Percentiles rank a stretch among this genome's conserved stretches.
These are phyloP conservation scores for Calocybe gangraenosa DNA, from an alignment of 768 basidiomycete genomes.

Conservation along the genomic window DNA sequence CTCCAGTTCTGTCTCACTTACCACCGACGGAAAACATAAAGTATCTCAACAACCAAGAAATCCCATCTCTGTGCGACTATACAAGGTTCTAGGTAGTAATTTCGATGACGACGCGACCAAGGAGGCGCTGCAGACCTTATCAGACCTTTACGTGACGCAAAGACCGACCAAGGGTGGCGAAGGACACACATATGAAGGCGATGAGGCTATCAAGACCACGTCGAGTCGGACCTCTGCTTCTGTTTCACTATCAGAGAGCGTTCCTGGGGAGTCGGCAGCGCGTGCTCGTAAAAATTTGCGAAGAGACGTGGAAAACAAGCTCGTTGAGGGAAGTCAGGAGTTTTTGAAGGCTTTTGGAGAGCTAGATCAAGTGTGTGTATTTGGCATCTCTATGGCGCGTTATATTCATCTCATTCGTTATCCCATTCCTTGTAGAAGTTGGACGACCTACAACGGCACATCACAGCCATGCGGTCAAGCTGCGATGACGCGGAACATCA, in stretches of 20 bases:
- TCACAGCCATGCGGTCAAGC: conserved; percentile 72
- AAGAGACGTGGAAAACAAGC: conserved; percentile 78
- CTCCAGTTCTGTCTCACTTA: conserved; percentile 5
- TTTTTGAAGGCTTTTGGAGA: conserved; percentile 85
- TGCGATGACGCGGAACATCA: conserved; percentile 84
- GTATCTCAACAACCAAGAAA: conserved; percentile 40
- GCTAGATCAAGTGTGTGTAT: conserved; percentile 78
- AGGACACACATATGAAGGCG: conserved; percentile 21
- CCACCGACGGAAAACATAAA: conserved; percentile 17
- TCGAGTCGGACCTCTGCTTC: conserved; percentile 10
- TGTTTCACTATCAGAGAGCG: conserved; percentile 25
- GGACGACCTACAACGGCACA: conserved; percentile 69
- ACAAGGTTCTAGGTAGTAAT: conserved; percentile 82
- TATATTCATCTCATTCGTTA: conserved; percentile 1
- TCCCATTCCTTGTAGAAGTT: conserved; percentile 60
- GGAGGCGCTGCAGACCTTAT: conserved; percentile 81
- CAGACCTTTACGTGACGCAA: conserved; percentile 61
- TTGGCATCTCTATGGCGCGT: background rate
- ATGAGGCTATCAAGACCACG: conserved; percentile 28
- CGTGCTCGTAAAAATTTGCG: conserved; percentile 76
- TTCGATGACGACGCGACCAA: conserved; percentile 74
- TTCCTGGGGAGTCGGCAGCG: conserved; percentile 62
- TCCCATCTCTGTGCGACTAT: conserved; percentile 82
- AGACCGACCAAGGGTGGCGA: conserved; percentile 30
- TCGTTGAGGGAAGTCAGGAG: conserved; percentile 75